These are phyloP conservation scores for Trypanosoma mega DNA, from an alignment of 208 protist genomes.

Conservation along the genomic window DNA sequence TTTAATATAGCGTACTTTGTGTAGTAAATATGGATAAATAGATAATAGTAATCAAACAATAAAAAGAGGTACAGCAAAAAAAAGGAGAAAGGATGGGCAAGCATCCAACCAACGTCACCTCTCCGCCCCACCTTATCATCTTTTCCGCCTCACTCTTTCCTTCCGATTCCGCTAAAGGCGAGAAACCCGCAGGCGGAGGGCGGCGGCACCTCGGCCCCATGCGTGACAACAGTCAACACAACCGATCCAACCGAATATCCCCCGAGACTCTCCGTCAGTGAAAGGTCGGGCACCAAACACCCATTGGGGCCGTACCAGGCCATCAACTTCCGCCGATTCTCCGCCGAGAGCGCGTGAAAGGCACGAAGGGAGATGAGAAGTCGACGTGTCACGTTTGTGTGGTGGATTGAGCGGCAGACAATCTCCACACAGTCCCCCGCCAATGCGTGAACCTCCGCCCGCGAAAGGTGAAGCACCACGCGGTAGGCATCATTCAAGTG, in stretches of 20 bases:
- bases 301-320: slow-evolving; percentile 38
- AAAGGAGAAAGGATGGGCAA: not conserved
- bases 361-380: slow-evolving; percentile 57
- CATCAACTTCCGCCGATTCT: slow-evolving; percentile 27
- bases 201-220: slow-evolving; percentile 33
- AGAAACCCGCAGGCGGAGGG: slow-evolving; percentile 33
- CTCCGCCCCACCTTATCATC: no score
- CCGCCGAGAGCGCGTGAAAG: slow-evolving; percentile 23
- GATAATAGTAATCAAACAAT: not conserved
- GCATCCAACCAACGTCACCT: not conserved
- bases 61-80: slow-evolving; percentile 7
- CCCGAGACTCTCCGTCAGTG: slow-evolving; percentile 42
- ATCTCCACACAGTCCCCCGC: slow-evolving; percentile 56
- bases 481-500: slow-evolving; percentile 46
- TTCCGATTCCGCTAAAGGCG: slow-evolving; percentile 34
- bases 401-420: slow-evolving; percentile 2
- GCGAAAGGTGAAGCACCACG: slow-evolving; percentile 43
- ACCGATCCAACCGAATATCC: slow-evolving; percentile 51
- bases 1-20: no score
- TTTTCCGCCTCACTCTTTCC: slow-evolving; percentile 1
- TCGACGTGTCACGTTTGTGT: slow-evolving; percentile 29
- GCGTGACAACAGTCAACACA: slow-evolving; percentile 42
- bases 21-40: no score
- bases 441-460: slow-evolving; percentile 45
- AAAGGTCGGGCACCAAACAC: slow-evolving; percentile 13